A percentile compares a stretch with the other conserved stretches of the same genome.
Conservation (phyloP, 768 basidiomycete genomes). For the Collybia nuda region DNA sequence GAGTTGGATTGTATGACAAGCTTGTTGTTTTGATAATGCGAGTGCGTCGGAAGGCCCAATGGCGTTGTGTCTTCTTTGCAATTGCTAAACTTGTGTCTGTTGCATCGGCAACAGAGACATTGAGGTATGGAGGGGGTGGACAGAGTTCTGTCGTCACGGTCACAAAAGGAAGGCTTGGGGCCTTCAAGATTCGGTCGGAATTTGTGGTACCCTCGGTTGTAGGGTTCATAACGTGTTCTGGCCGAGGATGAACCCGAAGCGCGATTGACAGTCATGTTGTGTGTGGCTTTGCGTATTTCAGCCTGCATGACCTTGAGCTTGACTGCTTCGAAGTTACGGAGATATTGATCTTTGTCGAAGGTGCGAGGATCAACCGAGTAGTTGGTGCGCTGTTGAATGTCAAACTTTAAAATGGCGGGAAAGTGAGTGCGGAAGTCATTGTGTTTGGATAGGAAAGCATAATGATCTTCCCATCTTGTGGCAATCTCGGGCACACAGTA, state of each 20-base stretch:
- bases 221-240: not conserved
- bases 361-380: conserved; percentile 1
- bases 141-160: not conserved
- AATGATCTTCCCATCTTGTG: not conserved
- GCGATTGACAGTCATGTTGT: too few species aligned
- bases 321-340: not conserved
- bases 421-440: conserved; percentile 12
- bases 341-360: not conserved
- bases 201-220: not conserved
- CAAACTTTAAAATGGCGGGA: conserved; percentile 6
- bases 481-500: not conserved
- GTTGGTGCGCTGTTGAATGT: not conserved
- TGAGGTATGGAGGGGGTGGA: conserved; percentile 7
- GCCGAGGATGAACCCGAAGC: too few species aligned
- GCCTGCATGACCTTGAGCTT: not conserved
- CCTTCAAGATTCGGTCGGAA: not conserved
- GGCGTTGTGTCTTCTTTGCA: conserved; percentile 4
- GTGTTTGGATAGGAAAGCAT: not conserved
- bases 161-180: conserved; percentile 8
- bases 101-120: conserved; percentile 13
- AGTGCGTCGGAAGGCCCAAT: conserved; percentile 5
- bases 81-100: conserved; percentile 10
- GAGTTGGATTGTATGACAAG: conserved; percentile 2
- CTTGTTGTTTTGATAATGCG: conserved; percentile 6
- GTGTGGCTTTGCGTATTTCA: not conserved